Evolutionary conservation across 805 yeast species (phyloP).

Genomic region (Kluyveromyces dobzhanskii): DNA sequence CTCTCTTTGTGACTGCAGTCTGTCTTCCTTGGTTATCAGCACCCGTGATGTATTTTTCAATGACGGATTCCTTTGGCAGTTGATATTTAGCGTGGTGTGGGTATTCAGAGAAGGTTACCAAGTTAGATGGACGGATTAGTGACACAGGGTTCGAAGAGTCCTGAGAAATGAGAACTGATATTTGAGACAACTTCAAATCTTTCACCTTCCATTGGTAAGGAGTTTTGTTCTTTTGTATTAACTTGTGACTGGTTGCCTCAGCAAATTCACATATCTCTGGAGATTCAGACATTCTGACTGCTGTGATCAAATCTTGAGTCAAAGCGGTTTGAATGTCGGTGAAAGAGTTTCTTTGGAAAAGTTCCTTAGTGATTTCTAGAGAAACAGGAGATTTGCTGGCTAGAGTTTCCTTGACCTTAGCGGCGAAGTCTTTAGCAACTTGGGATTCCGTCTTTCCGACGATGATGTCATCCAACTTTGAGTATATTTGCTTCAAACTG

Average conservation of each 20-base stretch:
- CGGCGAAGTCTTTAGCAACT: slow-evolving; percentile 61
- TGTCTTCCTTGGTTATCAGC: slow-evolving; percentile 56
- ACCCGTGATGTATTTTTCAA: slow-evolving; percentile 62
- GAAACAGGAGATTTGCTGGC: slow-evolving; percentile 70
- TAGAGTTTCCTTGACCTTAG: slow-evolving; percentile 45
- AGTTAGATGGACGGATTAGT: slow-evolving; percentile 22
- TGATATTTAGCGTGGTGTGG: slow-evolving; percentile 45
- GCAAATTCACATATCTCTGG: slow-evolving; percentile 50
- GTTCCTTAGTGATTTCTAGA: slow-evolving; percentile 59
- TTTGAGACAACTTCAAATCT: slow-evolving; percentile 26
- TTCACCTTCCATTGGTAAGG: slow-evolving; percentile 42
- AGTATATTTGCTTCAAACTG: slow-evolving; percentile 44
- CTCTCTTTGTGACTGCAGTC: slow-evolving; percentile 59
- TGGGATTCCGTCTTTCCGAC: slow-evolving; percentile 40
- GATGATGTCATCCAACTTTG: slow-evolving; percentile 42
- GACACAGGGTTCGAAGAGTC: slow-evolving; percentile 28
- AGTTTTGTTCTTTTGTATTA: slow-evolving; percentile 49
- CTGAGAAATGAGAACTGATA: slow-evolving; percentile 23
- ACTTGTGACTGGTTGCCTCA: slow-evolving; percentile 56
- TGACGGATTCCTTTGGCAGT: slow-evolving; percentile 62
- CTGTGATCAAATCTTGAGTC: slow-evolving; percentile 64
- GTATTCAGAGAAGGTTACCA: slow-evolving; percentile 37
- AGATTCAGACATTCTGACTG: slow-evolving; percentile 61
- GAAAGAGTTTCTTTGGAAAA: slow-evolving; percentile 52
- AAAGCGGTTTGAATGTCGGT: slow-evolving; percentile 59